Evolutionary conservation across 371 early-diverging fungal species (phyloP), one percentile per base, ranked within the genome.

Genomic region (Umbelopsis sp.): DNA sequence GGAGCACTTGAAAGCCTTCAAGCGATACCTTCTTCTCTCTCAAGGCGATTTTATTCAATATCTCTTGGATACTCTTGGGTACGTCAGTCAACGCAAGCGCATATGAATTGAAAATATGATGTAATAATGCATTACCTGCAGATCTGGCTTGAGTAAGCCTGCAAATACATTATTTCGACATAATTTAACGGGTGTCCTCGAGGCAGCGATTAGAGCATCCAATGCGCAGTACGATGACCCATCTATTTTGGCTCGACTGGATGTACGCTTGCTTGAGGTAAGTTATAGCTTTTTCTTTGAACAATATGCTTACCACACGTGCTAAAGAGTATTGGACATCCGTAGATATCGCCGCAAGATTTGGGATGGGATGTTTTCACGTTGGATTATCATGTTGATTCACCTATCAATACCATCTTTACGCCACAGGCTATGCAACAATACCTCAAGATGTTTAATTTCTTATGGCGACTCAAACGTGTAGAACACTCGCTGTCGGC

Each of bases 11-110:
- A 78, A 79, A 41, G 97, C 96, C 5, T 75, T 97, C 63, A 96
- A 96, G 66, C 80, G 92, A 62, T 97, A 96, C 69, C 75, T 98
- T n/a, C 75, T 98, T 38, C 78, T 98, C 18, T 96, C 94, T 45
- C 96, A 97, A 76, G 99, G 97, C n/a, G 97, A 98, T 72, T 97
- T 97, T 81, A 91, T 95, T 50, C 93, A 94, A 69, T 87, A 89
- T 64, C 76, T 98, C 44, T 91, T 97, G 91, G 95, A 93, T 69
- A 84, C 86, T 22, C 72, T 98, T 45, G 91, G 92, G 91, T 93
- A 85, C 53, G 32, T 37, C 4, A 4, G 7, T 22, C 12, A 65
- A 22, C 65, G 37, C 63, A 68, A 50, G 4, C 35, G 25, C 29
- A 16, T 24, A 20, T 22, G 4, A 44, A 10, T 14, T n/a, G 18